Percentiles rank a stretch among this genome's conserved stretches.
Evolutionary conservation across 345 rosid genomes (phyloP).

Genomic region (Aethionema arabicum): DNA sequence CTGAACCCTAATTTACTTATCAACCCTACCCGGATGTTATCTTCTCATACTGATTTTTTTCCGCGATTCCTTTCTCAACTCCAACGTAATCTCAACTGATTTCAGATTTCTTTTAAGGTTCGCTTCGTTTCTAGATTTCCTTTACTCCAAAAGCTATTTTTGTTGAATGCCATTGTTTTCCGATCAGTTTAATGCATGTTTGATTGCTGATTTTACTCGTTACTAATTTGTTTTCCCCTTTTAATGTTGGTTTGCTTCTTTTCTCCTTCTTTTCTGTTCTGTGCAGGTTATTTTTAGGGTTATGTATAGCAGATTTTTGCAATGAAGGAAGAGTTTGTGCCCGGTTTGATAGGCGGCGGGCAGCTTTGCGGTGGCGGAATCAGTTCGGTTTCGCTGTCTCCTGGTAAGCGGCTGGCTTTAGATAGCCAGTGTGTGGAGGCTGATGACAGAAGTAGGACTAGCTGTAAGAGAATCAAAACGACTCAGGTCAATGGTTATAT

Average conservation of each 20-base stretch:
- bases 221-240: background rate
- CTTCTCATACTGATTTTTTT: background rate
- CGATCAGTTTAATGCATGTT: slow-evolving; percentile 19
- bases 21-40: slow-evolving; percentile 3
- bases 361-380: slow-evolving; percentile 35
- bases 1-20: slow-evolving; percentile 26
- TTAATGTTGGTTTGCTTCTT: slow-evolving; percentile 15
- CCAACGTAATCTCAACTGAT: slow-evolving; percentile 14
- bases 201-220: slow-evolving; percentile 14
- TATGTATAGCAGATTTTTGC: slow-evolving; percentile 37
- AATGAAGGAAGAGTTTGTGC: slow-evolving; percentile 62
- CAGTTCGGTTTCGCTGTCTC: slow-evolving; percentile 38
- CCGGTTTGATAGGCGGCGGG: slow-evolving; percentile 32
- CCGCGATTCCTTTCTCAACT: slow-evolving; percentile 27
- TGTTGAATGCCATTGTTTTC: background rate
- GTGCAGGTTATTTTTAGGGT: background rate
- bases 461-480: slow-evolving; percentile 58
- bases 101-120: slow-evolving; percentile 25
- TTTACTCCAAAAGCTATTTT: slow-evolving; percentile 12
- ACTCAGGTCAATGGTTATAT: slow-evolving; percentile 64
- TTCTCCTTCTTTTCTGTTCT: background rate
- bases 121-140: slow-evolving; percentile 23
- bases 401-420: slow-evolving; percentile 36
- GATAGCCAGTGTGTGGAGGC: slow-evolving; percentile 37
- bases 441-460: slow-evolving; percentile 39